These are phyloP conservation scores for Penicillium desertorum DNA, from an alignment of 495 filamentous ascomycete species.

Conservation along the genomic window DNA sequence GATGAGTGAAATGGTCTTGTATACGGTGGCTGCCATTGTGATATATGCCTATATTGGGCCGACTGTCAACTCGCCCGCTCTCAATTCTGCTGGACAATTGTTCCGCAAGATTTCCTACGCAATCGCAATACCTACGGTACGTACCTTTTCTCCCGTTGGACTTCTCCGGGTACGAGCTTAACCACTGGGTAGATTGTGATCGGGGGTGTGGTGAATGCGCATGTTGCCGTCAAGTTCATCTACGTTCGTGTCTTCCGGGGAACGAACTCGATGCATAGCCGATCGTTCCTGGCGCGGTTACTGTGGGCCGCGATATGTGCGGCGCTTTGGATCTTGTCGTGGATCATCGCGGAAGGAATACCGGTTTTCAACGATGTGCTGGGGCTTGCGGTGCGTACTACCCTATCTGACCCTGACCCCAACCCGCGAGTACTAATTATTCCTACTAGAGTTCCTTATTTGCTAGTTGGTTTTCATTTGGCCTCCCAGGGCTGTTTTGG, in stretches of 20 bases:
- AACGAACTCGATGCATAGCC: constrained; percentile 48
- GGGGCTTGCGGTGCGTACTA: constrained; percentile 33
- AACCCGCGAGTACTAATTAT: neutral
- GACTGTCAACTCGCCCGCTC: constrained; percentile 63
- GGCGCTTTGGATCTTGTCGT: constrained; percentile 57
- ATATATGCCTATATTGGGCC: constrained; percentile 68
- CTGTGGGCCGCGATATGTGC: constrained; percentile 55
- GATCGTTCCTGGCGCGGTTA: constrained; percentile 37
- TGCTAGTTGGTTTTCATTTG: constrained; percentile 33
- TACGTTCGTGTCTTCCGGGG: constrained; percentile 55
- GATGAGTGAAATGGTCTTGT: constrained; percentile 60
- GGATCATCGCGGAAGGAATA: constrained; percentile 63
- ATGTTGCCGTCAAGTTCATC: constrained; percentile 56
- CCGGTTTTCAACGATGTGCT: constrained; percentile 65
- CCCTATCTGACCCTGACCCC: neutral
- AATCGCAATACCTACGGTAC: constrained; percentile 60
- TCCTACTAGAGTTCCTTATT: constrained; percentile 26
- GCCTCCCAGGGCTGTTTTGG: constrained; percentile 36
- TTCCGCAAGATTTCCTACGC: constrained; percentile 69
- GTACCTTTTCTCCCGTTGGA: constrained; percentile 54
- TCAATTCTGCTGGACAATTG: constrained; percentile 55
- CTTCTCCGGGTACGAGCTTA: constrained; percentile 59
- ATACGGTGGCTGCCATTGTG: constrained; percentile 62
- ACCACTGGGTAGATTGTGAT: constrained; percentile 47
- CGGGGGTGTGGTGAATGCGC: constrained; percentile 62